A percentile compares a stretch with the other conserved stretches of the same genome.
phyloP scores from a whole-genome alignment of 2,329 filamentous ascomycete species.

The Coniella lustricola region DNA sequence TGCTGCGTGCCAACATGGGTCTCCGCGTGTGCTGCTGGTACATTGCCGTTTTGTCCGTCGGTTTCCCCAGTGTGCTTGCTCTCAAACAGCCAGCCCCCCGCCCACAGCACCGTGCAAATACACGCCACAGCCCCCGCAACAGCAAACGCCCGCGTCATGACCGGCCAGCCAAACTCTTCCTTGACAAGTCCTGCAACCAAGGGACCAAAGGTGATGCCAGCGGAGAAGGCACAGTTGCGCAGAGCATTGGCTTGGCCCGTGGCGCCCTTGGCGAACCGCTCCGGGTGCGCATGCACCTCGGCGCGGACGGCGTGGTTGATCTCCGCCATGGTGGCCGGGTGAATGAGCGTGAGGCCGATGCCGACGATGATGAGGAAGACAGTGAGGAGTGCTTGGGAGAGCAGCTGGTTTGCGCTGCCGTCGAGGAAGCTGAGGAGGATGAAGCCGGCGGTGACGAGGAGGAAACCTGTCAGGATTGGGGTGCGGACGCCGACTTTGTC shows the following conservation, averaged over 20 bases:
- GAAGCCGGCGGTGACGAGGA: not conserved
- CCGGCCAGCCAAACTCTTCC: not conserved
- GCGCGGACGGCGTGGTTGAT: constrained; percentile 4
- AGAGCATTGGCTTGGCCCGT: constrained; percentile 1
- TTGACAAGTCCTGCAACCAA: not conserved
- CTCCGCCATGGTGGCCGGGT: constrained; percentile 1
- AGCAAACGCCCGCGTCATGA: constrained; percentile 1
- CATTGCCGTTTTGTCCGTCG: not conserved
- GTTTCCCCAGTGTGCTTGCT: not conserved
- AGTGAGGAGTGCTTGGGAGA: not conserved
- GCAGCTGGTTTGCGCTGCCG: not conserved
- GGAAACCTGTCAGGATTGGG: not conserved
- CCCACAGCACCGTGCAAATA: not conserved
- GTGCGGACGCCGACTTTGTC: constrained; percentile 1
- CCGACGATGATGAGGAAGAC: not conserved
- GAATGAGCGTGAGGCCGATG: not conserved
- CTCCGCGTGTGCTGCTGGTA: too few species aligned
- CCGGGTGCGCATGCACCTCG: not conserved
- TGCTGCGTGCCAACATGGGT: too few species aligned
- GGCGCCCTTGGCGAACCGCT: not conserved
- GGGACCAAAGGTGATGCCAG: not conserved
- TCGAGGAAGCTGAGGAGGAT: constrained; percentile 1
- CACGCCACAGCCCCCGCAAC: not conserved
- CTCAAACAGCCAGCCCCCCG: not conserved
- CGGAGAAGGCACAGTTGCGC: constrained; percentile 1